Conservation (phyloP, 805 yeast genomes). For the Metahyphopichia silvanorum region DNA sequence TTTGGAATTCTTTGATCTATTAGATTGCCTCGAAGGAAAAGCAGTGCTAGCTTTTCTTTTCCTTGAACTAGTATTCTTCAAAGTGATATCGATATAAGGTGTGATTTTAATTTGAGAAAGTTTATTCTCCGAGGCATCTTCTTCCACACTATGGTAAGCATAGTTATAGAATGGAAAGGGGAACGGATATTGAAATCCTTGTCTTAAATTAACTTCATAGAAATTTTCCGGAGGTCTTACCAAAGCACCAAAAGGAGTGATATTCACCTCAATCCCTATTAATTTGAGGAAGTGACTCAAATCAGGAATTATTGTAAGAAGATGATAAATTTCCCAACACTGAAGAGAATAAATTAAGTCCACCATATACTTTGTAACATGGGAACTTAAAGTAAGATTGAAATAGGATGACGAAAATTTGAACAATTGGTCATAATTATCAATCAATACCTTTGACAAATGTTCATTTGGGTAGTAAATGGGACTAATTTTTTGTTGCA, state of each 20-base stretch:
- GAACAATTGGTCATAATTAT: slow-evolving; percentile 29
- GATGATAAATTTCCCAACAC: slow-evolving; percentile 45
- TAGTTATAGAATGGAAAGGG: slow-evolving; percentile 45
- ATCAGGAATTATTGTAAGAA: slow-evolving; percentile 28
- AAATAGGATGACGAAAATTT: slow-evolving; percentile 31
- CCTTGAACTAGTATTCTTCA: slow-evolving; percentile 13
- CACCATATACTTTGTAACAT: slow-evolving; percentile 37
- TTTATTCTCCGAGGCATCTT: slow-evolving; percentile 22
- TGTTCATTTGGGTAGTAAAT: slow-evolving; percentile 31
- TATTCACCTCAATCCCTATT: slow-evolving; percentile 30
- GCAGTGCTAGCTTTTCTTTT: not conserved
- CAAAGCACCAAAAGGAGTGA: slow-evolving; percentile 35
- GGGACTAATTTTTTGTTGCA: slow-evolving; percentile 2
- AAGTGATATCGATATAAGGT: slow-evolving; percentile 36
- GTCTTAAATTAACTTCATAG: slow-evolving; percentile 30
- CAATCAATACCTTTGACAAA: slow-evolving; percentile 35
- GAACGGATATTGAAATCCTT: slow-evolving; percentile 42
- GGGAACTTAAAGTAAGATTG: slow-evolving; percentile 36
- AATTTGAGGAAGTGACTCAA: slow-evolving; percentile 32
- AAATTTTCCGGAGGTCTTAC: slow-evolving; percentile 39
- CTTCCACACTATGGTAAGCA: slow-evolving; percentile 37
- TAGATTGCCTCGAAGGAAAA: not conserved
- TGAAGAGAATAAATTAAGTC: slow-evolving; percentile 34
- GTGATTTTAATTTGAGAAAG: slow-evolving; percentile 21
- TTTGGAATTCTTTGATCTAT: not conserved